These are phyloP conservation scores for Erigeron philadelphicus DNA, from an alignment of 140 eudicot genomes.

Conservation along the genomic window DNA sequence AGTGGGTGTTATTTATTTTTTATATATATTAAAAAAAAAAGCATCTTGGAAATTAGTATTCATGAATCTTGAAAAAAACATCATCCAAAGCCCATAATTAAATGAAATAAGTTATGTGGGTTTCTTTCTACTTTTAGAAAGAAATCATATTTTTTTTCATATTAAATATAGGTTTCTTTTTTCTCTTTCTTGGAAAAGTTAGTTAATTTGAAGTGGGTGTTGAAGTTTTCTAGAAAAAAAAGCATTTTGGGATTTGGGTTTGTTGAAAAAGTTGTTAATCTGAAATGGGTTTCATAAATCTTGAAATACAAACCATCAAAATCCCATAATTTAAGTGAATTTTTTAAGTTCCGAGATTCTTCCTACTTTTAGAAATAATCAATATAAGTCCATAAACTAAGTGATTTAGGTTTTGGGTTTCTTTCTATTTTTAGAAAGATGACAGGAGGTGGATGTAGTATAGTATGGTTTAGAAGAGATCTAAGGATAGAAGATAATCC, in stretches of 20 bases:
- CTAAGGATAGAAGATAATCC: conserved; percentile 93
- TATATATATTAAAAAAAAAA: too few species aligned
- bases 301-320: not conserved
- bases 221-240: too few species aligned
- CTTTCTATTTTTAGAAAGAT: conserved; percentile 20
- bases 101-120: not conserved
- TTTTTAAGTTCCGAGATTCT: not conserved
- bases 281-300: not conserved
- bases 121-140: not conserved
- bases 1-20: too few species aligned
- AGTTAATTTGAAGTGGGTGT: too few species aligned
- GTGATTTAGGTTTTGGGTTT: conserved; percentile 4
- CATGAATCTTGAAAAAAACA: not conserved
- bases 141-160: too few species aligned
- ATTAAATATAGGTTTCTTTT: too few species aligned
- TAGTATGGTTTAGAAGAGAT: conserved; percentile 93
- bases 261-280: not conserved
- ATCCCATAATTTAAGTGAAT: conserved; percentile 6
- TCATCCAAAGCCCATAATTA: not conserved
- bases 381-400: not conserved
- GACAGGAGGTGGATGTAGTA: conserved; percentile 67
- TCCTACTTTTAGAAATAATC: not conserved
- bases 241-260: conserved; percentile 3
- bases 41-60: too few species aligned
- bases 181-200: too few species aligned